Conservation (phyloP, 371 early-diverging fungal species). For the Vairimorpha ceranae region DNA sequence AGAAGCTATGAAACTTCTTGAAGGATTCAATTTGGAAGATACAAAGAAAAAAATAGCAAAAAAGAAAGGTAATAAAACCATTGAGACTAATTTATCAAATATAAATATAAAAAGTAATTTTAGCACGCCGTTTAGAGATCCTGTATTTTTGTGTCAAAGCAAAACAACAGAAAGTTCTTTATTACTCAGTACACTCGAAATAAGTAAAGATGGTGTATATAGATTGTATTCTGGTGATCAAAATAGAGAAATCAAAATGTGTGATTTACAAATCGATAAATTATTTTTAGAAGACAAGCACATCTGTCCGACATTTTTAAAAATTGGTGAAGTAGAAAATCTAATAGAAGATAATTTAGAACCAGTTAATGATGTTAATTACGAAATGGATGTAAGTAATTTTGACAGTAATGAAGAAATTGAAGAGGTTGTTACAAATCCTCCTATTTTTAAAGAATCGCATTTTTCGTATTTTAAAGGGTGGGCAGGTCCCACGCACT, state of each 20-base stretch:
- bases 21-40: conserved; percentile 49
- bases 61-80: conserved; percentile 29
- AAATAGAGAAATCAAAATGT: not conserved
- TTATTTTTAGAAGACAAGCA: conserved; percentile 11
- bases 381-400: not conserved
- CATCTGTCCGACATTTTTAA: conserved; percentile 1
- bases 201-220: conserved; percentile 21
- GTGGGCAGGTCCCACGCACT: conserved; percentile 62
- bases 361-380: conserved; percentile 3
- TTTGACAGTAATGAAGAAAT: not conserved
- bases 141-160: conserved; percentile 22
- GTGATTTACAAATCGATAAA: not conserved
- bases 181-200: conserved; percentile 7
- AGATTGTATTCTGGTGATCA: not conserved
- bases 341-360: conserved; percentile 6
- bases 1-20: conserved; percentile 76
- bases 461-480: conserved; percentile 60
- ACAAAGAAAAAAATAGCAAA: conserved; percentile 20
- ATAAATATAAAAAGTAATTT: conserved; percentile 30
- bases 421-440: not conserved
- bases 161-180: conserved; percentile 5
- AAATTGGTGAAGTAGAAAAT: not conserved
- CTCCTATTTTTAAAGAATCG: conserved; percentile 19
- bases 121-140: conserved; percentile 10
- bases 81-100: conserved; percentile 31